Base-by-base conservation (phyloP, 2,329 filamentous ascomycete species). In the Fusarium chuoi region DNA sequence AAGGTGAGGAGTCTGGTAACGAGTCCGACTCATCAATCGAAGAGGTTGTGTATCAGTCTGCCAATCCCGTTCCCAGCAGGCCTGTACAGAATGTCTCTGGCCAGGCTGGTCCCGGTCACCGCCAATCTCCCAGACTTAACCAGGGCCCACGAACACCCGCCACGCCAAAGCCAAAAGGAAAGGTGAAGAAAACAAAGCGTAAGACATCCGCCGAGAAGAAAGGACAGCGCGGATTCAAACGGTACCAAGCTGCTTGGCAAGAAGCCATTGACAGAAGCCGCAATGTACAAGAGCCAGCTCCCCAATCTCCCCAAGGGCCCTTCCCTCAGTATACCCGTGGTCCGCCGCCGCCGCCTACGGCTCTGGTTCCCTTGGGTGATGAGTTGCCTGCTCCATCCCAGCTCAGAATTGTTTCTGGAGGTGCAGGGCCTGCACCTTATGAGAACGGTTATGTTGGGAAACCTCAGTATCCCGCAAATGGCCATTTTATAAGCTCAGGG, bases 231-330 rank as follows among this genome's bases (percentile, higher is more conserved):
- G 85, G 85, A 5, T 87, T 87, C 67, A 83, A 84, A 71, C 81
- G 86, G 70, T 87, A 87, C 59, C 81, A 84, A 68, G 85, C 82
- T 24, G 85, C 82, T n/a, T 84, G 83, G 82, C 80, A 83, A 65
- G 81, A 83, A 46, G 83, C 83, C 26, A 77, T 84, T 42, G 76
- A 78, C 55, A 81, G 83, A 33, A 71, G 55, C 45, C 73, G 70
- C 44, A 72, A 66, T 62, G 62, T 55, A 35, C 62, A 64, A 46
- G 57, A 58, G 38, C 48, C 57, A 30, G 45, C 49, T 48, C 51
- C 73, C 18, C 63, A 68, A 54, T 52, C 73, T 44, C 73, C 75
- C 12, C 61, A 64, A 62, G 74, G 26, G 13, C 63, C 44, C 35
- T 48, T 24, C 7, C 48, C 65, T 33, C 65, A 52, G 49, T 71